These are phyloP conservation scores for Lobosporangium transversale DNA, from an alignment of 192 early-diverging fungal species.

Conservation along the genomic window DNA sequence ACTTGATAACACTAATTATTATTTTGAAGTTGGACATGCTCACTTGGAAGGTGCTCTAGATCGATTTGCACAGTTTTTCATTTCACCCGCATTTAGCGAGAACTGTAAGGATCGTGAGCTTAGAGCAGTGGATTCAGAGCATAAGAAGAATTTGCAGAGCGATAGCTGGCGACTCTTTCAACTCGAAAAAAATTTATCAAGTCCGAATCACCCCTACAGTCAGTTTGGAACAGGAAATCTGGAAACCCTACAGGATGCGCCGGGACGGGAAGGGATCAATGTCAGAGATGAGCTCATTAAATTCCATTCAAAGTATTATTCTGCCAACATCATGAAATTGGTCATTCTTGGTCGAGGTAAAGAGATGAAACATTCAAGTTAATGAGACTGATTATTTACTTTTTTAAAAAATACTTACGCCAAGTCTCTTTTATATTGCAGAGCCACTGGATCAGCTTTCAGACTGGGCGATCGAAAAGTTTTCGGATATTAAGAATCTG, in stretches of 20 bases:
- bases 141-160: slow-evolving; percentile 93
- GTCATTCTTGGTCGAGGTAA: slow-evolving; percentile 84
- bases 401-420: too few species aligned
- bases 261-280: slow-evolving; percentile 75
- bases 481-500: slow-evolving; percentile 82
- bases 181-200: slow-evolving; percentile 82
- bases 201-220: slow-evolving; percentile 81
- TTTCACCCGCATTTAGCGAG: slow-evolving; percentile 86
- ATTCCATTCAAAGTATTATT: slow-evolving; percentile 92
- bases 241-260: slow-evolving; percentile 81
- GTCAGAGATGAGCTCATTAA: slow-evolving; percentile 85
- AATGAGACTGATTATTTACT: too few species aligned
- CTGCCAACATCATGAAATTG: slow-evolving; percentile 95
- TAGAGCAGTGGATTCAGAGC: slow-evolving; percentile 95
- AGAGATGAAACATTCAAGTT: too few species aligned
- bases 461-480: slow-evolving; percentile 84
- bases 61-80: slow-evolving; percentile 93
- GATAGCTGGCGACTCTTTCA: slow-evolving; percentile 93
- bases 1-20: slow-evolving; percentile 86
- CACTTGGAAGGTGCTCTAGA: slow-evolving; percentile 68
- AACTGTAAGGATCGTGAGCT: slow-evolving; percentile 94
- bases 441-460: slow-evolving; percentile 88
- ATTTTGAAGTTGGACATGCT: slow-evolving; percentile 80
- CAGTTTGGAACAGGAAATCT: slow-evolving; percentile 95
- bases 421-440: slow-evolving; percentile 19